A percentile compares a stretch with the other conserved stretches of the same genome.
Evolutionary conservation across 1,139 yeast species (phyloP).

Genomic region (Magnusiomyces starmeri): DNA sequence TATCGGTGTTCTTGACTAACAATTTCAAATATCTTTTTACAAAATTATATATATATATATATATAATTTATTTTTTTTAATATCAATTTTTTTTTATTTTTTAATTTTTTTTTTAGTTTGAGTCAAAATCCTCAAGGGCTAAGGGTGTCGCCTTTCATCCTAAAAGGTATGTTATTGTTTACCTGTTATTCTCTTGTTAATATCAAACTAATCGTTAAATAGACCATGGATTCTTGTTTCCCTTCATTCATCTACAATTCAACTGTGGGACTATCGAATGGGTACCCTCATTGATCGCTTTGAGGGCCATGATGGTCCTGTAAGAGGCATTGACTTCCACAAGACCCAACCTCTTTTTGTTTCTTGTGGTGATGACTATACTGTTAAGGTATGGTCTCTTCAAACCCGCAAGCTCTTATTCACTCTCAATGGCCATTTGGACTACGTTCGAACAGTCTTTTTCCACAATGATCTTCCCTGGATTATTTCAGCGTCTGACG

Average conservation of each 20-base stretch:
- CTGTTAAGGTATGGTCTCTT: slow-evolving; percentile 93
- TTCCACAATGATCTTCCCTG: slow-evolving; percentile 97
- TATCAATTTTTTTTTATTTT: background rate
- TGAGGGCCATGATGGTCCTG: slow-evolving; percentile 98
- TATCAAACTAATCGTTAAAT: slow-evolving; percentile 8
- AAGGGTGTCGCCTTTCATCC: slow-evolving; percentile 99
- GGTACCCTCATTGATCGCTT: slow-evolving; percentile 94
- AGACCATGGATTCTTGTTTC: slow-evolving; percentile 97
- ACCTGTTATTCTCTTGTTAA: background rate
- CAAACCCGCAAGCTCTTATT: slow-evolving; percentile 86
- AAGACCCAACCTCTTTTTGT: slow-evolving; percentile 96
- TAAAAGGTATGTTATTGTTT: slow-evolving; percentile 40
- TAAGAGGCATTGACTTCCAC: slow-evolving; percentile 90
- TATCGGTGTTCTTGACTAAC: too few relatives aligned
- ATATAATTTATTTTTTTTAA: background rate
- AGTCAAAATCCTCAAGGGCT: slow-evolving; percentile 97
- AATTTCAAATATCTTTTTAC: too few relatives aligned
- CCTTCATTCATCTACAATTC: slow-evolving; percentile 89
- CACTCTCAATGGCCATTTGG: slow-evolving; percentile 85
- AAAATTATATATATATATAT: too few relatives aligned
- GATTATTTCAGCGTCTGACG: slow-evolving; percentile 95
- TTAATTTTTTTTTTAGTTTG: slow-evolving; percentile 47
- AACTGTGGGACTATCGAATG: slow-evolving; percentile 99
- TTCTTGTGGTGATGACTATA: slow-evolving; percentile 95
- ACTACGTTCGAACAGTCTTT: slow-evolving; percentile 87